These are phyloP conservation scores for Dipsacomyces acuminosporus DNA, from an alignment of 371 early-diverging fungal genomes.

Conservation along the genomic window DNA sequence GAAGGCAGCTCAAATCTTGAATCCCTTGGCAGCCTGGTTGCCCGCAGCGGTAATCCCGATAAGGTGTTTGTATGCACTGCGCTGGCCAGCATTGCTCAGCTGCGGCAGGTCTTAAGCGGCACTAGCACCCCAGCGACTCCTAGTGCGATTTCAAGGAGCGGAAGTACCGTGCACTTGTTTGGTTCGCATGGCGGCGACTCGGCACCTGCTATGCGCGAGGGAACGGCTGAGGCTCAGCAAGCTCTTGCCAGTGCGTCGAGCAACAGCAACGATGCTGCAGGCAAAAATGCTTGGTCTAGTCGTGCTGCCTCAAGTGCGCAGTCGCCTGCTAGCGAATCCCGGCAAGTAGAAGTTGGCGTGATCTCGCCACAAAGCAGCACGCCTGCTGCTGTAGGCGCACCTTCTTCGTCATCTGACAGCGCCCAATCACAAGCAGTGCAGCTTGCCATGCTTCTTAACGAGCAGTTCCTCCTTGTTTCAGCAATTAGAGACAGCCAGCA, in stretches of 20 bases:
- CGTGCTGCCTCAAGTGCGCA: background rate
- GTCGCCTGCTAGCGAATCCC: background rate
- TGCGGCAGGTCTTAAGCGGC: conserved; percentile 5
- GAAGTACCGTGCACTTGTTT: conserved; percentile 10
- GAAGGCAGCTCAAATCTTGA: conserved; percentile 70
- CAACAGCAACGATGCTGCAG: background rate
- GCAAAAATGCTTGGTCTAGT: background rate
- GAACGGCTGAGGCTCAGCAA: background rate
- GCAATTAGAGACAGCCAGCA: conserved; percentile 40
- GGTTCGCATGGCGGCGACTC: conserved; percentile 1
- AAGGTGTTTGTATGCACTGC: conserved; percentile 23
- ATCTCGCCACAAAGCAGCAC: background rate
- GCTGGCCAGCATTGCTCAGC: conserved; percentile 13
- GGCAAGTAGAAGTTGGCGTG: background rate
- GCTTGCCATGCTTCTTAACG: conserved; percentile 36
- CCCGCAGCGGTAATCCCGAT: conserved; percentile 32
- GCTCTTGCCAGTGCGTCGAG: background rate
- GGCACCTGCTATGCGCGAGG: background rate
- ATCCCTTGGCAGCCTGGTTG: conserved; percentile 57
- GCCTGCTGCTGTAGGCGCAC: background rate
- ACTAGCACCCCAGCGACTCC: conserved; percentile 25
- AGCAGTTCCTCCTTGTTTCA: conserved; percentile 32
- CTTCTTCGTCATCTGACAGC: background rate
- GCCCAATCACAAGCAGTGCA: conserved; percentile 26
- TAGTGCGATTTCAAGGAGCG: conserved; percentile 22